Evolutionary conservation across 495 filamentous ascomycete genomes (phyloP).

Genomic region (Parmelia sp.): DNA sequence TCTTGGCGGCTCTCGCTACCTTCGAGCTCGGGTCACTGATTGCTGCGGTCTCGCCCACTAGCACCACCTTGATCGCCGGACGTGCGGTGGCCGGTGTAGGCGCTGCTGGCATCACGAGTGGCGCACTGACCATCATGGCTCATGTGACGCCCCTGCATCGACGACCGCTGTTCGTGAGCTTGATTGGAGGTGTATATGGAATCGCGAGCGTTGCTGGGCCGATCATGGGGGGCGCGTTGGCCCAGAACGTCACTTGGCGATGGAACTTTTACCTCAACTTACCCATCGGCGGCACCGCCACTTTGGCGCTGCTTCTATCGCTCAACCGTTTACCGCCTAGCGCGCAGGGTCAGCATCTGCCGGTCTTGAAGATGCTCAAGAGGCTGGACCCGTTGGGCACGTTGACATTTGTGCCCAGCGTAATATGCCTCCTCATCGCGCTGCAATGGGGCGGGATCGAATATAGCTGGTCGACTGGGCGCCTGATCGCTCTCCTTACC

Average conservation of each 20-base stretch:
- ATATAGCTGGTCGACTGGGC: slow-evolving; percentile 42
- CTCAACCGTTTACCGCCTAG: slow-evolving; percentile 34
- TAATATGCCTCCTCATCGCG: slow-evolving; percentile 46
- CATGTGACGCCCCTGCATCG: no score
- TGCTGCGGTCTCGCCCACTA: no score
- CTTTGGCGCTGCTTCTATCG: slow-evolving; percentile 42
- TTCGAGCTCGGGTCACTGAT: no score
- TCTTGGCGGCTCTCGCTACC: no score
- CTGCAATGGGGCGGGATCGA: slow-evolving; percentile 57
- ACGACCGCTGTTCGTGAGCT: neutral
- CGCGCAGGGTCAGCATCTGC: slow-evolving; percentile 27
- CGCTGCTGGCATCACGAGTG: neutral
- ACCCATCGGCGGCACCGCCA: slow-evolving; percentile 47
- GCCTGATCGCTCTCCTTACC: neutral
- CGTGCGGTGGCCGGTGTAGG: no score
- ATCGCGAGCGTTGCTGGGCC: slow-evolving; percentile 39
- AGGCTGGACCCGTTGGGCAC: slow-evolving; percentile 48
- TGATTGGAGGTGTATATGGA: neutral
- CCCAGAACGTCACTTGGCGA: slow-evolving; percentile 45
- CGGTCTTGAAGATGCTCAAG: slow-evolving; percentile 30
- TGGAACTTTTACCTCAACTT: slow-evolving; percentile 65
- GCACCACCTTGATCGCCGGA: no score
- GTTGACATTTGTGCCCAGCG: no score
- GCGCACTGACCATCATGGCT: neutral
- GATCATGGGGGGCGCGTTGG: slow-evolving; percentile 35